Conservation (phyloP, 805 yeast genomes). For the Spathaspora girioi region DNA sequence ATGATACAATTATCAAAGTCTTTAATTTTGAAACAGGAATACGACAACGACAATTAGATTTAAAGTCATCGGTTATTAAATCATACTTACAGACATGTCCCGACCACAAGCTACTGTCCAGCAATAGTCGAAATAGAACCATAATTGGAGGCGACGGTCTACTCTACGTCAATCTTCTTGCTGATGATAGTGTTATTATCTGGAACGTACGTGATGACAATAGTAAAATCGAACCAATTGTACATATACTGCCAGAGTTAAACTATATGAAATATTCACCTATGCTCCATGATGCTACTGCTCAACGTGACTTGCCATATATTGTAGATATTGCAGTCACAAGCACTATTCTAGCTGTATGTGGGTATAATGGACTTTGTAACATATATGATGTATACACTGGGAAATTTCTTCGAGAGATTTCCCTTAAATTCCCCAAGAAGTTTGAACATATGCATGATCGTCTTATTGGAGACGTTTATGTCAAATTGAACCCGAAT, state of each 20-base stretch:
- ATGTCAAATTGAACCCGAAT: slow-evolving; percentile 22
- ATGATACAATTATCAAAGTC: slow-evolving; percentile 17
- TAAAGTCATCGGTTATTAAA: slow-evolving; percentile 12
- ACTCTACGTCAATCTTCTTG: slow-evolving; percentile 33
- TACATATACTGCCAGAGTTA: slow-evolving; percentile 18
- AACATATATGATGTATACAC: slow-evolving; percentile 41
- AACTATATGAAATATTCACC: slow-evolving; percentile 16
- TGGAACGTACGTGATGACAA: slow-evolving; percentile 35
- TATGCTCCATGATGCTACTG: slow-evolving; percentile 4
- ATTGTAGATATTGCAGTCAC: slow-evolving; percentile 29
- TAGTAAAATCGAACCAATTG: slow-evolving; percentile 13
- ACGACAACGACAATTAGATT: slow-evolving; percentile 9
- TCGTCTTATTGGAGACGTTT: slow-evolving; percentile 21
- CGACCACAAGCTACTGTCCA: slow-evolving; percentile 1
- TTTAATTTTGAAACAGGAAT: slow-evolving; percentile 14
- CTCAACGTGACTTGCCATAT: slow-evolving; percentile 5
- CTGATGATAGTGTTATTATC: slow-evolving; percentile 38
- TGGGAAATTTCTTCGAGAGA: slow-evolving; percentile 36
- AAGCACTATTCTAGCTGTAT: slow-evolving; percentile 32
- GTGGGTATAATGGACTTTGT: slow-evolving; percentile 41
- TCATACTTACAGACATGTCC: slow-evolving; percentile 16
- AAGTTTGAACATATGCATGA: slow-evolving; percentile 18
- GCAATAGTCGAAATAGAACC: slow-evolving; percentile 12
- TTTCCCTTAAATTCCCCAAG: slow-evolving; percentile 27
- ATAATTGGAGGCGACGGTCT: slow-evolving; percentile 42